Evolutionary conservation across 108 stramenopile genomes (phyloP), one percentile per base, ranked within the genome.

Genomic region (Nitzschia sp.): DNA sequence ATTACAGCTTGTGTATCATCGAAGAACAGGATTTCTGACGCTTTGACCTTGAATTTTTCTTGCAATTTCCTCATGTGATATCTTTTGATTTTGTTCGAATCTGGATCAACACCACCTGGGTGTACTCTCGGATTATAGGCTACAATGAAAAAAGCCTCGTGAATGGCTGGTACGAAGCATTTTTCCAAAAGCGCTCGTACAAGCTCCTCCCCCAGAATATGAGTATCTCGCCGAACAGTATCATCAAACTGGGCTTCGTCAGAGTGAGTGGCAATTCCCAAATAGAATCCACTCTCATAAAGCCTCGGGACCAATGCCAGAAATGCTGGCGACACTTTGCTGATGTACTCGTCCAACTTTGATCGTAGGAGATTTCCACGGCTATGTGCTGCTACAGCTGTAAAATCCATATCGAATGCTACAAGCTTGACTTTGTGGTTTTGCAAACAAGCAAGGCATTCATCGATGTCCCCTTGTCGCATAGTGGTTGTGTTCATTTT

Each of bases 321-420:
- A 63, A 75, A 75, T 0, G 42, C 66, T 12, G 38, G 59, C 0
- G 61, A 68, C 6, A 67, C 73, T 34, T 75, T 53, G 51, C 12
- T 17, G 17, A 68, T 17, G 43, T 54, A 75, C 3, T 53, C 41
- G 8, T 75, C 41, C 12, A 68, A 41, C 8, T 52, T 59, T 7
- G 43, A 29, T 53, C 67, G 44, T 34, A 42, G 38, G 10, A 75
- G 53, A 48, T 44, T 19, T 26, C 73, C 73, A 21, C 73, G 73
- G 55, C 67, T 68, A 41, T 68, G 73, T 15, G 17, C 41, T 21
- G 66, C 41, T 7, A 75, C 67, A 26, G 73, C 73, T 6, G 73
- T 75, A 25, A 59, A 57, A 61, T 75, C 73, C 73, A 75, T 75
- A 34, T 75, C 73, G 53, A 75, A 75, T 0, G 55, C 73, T 20